Base-by-base conservation (phyloP, 2,329 filamentous ascomycete genomes). In the Curvularia lunata region DNA sequence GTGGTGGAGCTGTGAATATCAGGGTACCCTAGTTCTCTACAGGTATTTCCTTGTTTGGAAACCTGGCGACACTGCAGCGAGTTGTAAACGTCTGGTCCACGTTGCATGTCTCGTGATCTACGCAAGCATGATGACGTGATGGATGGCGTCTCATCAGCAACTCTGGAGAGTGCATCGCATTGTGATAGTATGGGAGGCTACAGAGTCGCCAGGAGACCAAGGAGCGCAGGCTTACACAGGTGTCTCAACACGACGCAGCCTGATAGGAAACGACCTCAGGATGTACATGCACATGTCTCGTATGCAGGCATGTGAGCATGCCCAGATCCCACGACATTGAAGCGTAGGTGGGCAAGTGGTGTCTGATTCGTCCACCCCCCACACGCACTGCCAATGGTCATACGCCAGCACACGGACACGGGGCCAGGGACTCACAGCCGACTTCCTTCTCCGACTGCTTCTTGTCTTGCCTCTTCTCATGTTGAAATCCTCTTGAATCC, bases 321-420 rank as follows among this genome's bases (percentile, higher is more conserved):
- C 45, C 56, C 55, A 54, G 54, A 58, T 47, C 56, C 55, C 66
- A 67, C 68, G 65, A 67, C 68, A 65, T 52, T 63, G 58, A 60
- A 42, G 56, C 52, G 57, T 61, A 63, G 64, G 65, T 58, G 61
- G 55, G 61, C 59, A 51, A 56, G 54, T 48, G 61, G 46, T 59
- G 38, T 61, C 54, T 73, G 68, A 74, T 72, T 72, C 63, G 69
- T 58, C 61, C 59, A 63, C 61, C 48, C 43, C 46, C 58, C 57
- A 51, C 64, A 56, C 60, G 61, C 60, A 67, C 65, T 65, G 66
- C 66, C 58, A 58, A 66, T 65, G 59, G 62, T 63, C 62, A 65
- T 65, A 62, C 61, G 64, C 64, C 65, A 67, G 54, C 62, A 63
- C 63, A 70, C 63, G 66, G 66, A 58, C 61, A 58, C 56, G 56